phyloP scores from a whole-genome alignment of 257 asterid species.

The Solanum tarapatanum region DNA sequence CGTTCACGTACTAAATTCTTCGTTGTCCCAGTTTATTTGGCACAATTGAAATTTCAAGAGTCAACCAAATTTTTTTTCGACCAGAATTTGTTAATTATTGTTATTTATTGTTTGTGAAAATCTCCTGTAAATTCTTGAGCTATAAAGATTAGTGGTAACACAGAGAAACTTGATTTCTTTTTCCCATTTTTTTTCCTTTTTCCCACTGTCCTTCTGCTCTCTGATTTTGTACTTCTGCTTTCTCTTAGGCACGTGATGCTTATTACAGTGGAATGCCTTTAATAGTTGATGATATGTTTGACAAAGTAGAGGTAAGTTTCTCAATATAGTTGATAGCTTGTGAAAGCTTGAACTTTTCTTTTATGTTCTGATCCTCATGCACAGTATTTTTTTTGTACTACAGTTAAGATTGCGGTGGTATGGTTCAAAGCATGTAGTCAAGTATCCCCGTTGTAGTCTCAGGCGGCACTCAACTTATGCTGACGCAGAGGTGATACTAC shows the following conservation, averaged over 20 bases:
- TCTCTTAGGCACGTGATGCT: slow-evolving; percentile 65
- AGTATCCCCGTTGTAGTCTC: slow-evolving; percentile 97
- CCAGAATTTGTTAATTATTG: not conserved
- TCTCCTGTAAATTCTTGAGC: not conserved
- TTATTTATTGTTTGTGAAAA: not conserved
- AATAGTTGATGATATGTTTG: slow-evolving; percentile 93
- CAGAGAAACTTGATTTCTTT: not conserved
- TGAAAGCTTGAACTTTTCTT: not conserved
- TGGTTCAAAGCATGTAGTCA: slow-evolving; percentile 79
- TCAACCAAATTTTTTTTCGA: not conserved
- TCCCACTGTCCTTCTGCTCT: not conserved
- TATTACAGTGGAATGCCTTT: slow-evolving; percentile 87
- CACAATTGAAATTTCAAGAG: not conserved
- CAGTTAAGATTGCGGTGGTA: slow-evolving; percentile 81
- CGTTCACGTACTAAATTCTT: not conserved
- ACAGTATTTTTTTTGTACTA: not conserved
- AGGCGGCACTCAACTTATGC: slow-evolving; percentile 82
- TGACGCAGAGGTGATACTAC: slow-evolving; percentile 80
- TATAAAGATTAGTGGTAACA: not conserved
- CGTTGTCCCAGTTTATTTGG: not conserved
- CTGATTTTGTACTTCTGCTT: not conserved
- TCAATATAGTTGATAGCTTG: not conserved
- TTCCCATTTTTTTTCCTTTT: not conserved
- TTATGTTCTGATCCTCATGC: slow-evolving; percentile 4
- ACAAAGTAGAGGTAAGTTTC: slow-evolving; percentile 64